Conservation (phyloP, 306 rosid species). For the Ormosia semicastrata region DNA sequence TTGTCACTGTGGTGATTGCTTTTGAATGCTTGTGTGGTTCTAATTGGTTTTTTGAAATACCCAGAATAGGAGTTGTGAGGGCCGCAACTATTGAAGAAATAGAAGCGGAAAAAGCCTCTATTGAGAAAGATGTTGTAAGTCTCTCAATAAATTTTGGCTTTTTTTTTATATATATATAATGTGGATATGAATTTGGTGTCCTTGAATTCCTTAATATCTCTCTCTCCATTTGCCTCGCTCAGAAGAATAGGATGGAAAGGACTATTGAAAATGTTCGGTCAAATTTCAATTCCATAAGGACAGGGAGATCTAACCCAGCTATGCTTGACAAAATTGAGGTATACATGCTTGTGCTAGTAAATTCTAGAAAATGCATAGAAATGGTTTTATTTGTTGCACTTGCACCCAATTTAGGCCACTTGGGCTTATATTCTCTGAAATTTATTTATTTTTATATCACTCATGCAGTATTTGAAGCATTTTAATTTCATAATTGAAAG, state of each 20-base stretch:
- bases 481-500: background rate
- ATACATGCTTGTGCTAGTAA: background rate
- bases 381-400: background rate
- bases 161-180: background rate
- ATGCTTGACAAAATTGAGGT: slow-evolving; percentile 98
- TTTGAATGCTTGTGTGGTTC: background rate
- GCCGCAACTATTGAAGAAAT: slow-evolving; percentile 97
- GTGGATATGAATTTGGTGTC: background rate
- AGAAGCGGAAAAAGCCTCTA: slow-evolving; percentile 79
- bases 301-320: slow-evolving; percentile 84
- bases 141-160: background rate
- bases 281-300: slow-evolving; percentile 84
- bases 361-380: background rate
- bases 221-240: background rate
- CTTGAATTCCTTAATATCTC: background rate
- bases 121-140: slow-evolving; percentile 83
- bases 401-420: background rate
- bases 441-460: background rate
- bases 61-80: slow-evolving; percentile 54
- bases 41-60: background rate
- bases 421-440: background rate
- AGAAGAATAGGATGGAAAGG: slow-evolving; percentile 89
- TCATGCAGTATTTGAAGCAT: background rate
- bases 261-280: slow-evolving; percentile 69
- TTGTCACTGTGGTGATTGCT: background rate